Base-by-base conservation (phyloP, 495 filamentous ascomycete genomes). In the Penicillium turbatum region DNA sequence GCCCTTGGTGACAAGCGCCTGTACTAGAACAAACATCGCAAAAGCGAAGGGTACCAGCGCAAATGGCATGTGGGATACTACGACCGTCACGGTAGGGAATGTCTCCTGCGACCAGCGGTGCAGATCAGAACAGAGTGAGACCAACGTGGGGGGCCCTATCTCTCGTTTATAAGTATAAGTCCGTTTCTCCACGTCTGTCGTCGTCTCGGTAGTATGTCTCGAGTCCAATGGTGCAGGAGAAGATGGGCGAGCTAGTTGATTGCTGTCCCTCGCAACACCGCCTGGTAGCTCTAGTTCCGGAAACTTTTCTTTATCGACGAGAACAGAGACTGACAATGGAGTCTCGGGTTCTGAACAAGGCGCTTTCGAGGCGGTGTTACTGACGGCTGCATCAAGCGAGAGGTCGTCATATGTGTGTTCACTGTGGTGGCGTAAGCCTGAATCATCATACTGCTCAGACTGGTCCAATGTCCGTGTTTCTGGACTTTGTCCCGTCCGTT, bases 11-110 rank as follows among this genome's bases (percentile, higher is more conserved):
- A 83, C 82, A 21, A 87, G 68, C 1, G 76, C 82, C 57, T 87
- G 82, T 1, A 86, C 83, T 6, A 87, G 76, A 29, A 87, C 74
- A 53, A 87, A 87, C 82, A 87, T 86, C 51, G 75, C 66, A 43
- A 87, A 76, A 1, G 82, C 78, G 57, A 87, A 87, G 5, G 84
- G 84, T 0, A 87, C 70, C 1, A 86, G 74, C 0, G 82, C 76
- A 34, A 80, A 81, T 3, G 84, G 84, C 26, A 87, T 68, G 60
- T 84, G 82, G 2, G 72, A 61, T 5, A 82, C 54, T 0, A 87
- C 83, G 0, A 82, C 78, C 0, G 80, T 80, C 24, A 77, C 77
- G 0, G 83, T 87, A 12, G 84, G 83, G 51, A 87, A 87, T 0
- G 82, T 86, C 61, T 85, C 82, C 38, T 82, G 79, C 1, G 64